Evolutionary conservation across 1,139 yeast genomes (phyloP).

Genomic region (Pichia sp.): DNA sequence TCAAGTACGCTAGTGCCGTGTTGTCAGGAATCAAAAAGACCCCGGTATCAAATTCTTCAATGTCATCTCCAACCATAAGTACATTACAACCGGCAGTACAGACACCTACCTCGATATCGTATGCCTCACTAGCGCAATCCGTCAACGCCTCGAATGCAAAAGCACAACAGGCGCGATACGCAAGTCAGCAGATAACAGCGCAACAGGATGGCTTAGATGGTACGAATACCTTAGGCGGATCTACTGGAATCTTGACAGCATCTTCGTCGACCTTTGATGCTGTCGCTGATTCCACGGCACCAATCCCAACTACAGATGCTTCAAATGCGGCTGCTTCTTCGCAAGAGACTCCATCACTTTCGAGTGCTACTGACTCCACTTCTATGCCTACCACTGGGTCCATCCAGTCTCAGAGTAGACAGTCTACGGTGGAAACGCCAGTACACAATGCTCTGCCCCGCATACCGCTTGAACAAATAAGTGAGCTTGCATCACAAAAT

Average conservation of each 20-base stretch:
- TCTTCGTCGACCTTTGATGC: no score
- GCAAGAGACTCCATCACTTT: no score
- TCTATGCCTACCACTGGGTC: no score
- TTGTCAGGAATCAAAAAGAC: conserved; percentile 17
- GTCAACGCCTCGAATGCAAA: not conserved
- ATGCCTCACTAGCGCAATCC: not conserved
- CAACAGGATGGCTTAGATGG: no score
- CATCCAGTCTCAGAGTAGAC: no score
- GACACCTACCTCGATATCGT: not conserved
- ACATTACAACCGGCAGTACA: conserved; percentile 1
- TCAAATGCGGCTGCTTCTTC: no score
- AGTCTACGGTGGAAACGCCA: no score
- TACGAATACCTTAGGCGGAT: no score
- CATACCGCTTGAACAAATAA: not conserved
- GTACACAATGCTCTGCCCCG: not conserved
- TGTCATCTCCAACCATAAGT: conserved; percentile 3
- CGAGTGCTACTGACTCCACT: no score
- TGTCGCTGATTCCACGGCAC: no score
- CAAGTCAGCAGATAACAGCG: not conserved
- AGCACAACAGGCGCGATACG: not conserved
- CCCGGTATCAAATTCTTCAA: conserved; percentile 5
- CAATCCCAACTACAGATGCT: no score
- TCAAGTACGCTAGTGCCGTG: conserved; percentile 29
- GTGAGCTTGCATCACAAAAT: conserved; percentile 7
- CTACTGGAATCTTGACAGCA: no score